phyloP scores from a whole-genome alignment of 1,284 basidiomycete species.

The Pseudozyma hubeiensis region DNA sequence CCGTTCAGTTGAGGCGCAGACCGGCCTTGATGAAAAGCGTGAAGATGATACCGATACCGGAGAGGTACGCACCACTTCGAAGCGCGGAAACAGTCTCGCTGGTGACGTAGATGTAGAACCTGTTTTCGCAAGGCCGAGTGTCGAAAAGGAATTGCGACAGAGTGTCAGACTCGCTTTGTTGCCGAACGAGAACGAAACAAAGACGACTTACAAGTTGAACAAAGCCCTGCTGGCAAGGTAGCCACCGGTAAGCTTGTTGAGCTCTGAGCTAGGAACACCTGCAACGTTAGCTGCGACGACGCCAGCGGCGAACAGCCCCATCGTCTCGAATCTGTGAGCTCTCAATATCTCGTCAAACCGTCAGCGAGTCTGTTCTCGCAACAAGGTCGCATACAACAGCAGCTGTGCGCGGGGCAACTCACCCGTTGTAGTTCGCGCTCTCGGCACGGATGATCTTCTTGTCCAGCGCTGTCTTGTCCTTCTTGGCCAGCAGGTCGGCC shows the following conservation, averaged over 20 bases:
- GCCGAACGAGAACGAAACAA: too few species aligned
- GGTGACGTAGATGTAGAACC: slow-evolving; percentile 40
- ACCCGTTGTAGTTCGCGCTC: slow-evolving; percentile 38
- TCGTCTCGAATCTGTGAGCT: slow-evolving; percentile 31
- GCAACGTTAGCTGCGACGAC: slow-evolving; percentile 57
- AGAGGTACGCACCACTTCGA: slow-evolving; percentile 24
- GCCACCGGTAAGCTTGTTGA: slow-evolving; percentile 49
- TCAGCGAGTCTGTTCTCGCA: not conserved
- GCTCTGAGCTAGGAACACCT: slow-evolving; percentile 43
- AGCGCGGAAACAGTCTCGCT: slow-evolving; percentile 24
- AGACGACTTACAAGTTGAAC: slow-evolving; percentile 51
- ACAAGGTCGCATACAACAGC: not conserved
- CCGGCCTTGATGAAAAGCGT: slow-evolving; percentile 51
- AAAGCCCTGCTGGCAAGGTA: slow-evolving; percentile 51
- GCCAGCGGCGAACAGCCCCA: slow-evolving; percentile 40
- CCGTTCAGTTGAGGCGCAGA: slow-evolving; percentile 19
- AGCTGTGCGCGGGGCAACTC: not conserved
- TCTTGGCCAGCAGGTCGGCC: slow-evolving; percentile 40
- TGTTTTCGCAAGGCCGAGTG: not conserved
- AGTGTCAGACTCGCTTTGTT: too few species aligned
- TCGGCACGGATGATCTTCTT: slow-evolving; percentile 49
- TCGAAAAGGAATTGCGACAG: too few species aligned
- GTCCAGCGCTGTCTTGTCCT: slow-evolving; percentile 38
- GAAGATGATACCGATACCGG: slow-evolving; percentile 45
- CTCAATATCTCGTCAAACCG: not conserved